Evolutionary conservation across 2,329 filamentous ascomycete genomes (phyloP).

Genomic region (Penicillium sp.): DNA sequence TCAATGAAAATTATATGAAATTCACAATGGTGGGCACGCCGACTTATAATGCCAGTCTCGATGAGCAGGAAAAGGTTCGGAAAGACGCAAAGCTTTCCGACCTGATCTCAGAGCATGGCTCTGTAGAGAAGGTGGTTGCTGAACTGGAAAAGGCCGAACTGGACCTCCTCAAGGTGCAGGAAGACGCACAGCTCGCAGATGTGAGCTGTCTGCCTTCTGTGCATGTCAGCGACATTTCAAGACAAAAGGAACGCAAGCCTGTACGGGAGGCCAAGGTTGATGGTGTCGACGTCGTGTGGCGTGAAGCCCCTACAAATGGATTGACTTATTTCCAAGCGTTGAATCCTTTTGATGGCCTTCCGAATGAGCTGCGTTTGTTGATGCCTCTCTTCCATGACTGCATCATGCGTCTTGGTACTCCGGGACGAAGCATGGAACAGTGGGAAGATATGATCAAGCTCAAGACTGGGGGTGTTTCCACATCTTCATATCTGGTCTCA

Average conservation of each 20-base stretch:
- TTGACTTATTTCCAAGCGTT: constrained; percentile 93
- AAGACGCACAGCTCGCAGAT: constrained; percentile 77
- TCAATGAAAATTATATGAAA: constrained; percentile 80
- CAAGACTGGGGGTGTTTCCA: constrained; percentile 85
- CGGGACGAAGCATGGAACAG: constrained; percentile 84
- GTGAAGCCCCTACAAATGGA: constrained; percentile 89
- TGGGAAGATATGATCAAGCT: constrained; percentile 94
- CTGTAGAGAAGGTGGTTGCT: constrained; percentile 66
- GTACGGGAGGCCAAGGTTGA: constrained; percentile 55
- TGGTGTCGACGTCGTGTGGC: constrained; percentile 75
- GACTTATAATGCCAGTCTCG: constrained; percentile 69
- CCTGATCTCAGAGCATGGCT: constrained; percentile 64
- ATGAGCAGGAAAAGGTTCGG: constrained; percentile 70
- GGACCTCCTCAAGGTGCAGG: constrained; percentile 75
- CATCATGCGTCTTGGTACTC: constrained; percentile 89
- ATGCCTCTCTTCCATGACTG: constrained; percentile 88
- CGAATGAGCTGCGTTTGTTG: constrained; percentile 77
- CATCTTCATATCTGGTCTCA: constrained; percentile 77
- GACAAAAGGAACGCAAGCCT: constrained; percentile 71
- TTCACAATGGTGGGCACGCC: constrained; percentile 92
- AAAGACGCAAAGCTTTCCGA: constrained; percentile 71
- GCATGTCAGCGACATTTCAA: constrained; percentile 82
- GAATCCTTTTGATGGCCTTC: constrained; percentile 72
- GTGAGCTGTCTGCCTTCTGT: constrained; percentile 84
- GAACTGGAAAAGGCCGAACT: constrained; percentile 74